Base-by-base conservation (phyloP, 495 filamentous ascomycete genomes). In the Margaritispora aquatica region DNA sequence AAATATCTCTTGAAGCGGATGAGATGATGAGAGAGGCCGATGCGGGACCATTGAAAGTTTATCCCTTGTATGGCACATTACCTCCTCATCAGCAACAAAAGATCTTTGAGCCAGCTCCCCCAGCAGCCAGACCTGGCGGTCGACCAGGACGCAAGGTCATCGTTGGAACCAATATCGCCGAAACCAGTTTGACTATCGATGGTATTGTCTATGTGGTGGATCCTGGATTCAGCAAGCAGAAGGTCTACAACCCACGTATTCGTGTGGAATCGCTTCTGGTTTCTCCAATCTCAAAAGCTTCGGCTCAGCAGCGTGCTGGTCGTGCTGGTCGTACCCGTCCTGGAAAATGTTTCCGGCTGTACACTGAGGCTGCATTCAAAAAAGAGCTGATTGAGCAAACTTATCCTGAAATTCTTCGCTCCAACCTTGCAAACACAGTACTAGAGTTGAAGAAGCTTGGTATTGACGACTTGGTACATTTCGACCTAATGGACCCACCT, bases 121-220 rank as follows among this genome's bases (percentile, higher is more conserved):
- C 81, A 15, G 76, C 92, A 38, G 72, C 81, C 48, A 86, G 74
- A 57, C 81, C 82, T 53, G 91, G 89, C 36, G 95, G 92, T 44
- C 77, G 84, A 19, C 90, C 95, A 0, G 95, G 95, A 22, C 83
- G 95, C n/a, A 99, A 99, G 71, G 86, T 86, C 70, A 93, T 99
- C 63, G 84, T 99, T 26, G 87, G 92, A 3, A 99, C 95, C 52
- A 99, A 99, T 69, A 97, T 99, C 69, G 95, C 95, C 8, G 95
- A 99, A 75, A 99, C 95, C 0, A 90, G 85, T 59, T 84, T 97
- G 69, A 99, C 95, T 38, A 99, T 99, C 54, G 95, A 99, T 69
- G 95, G 95, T 69, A 97, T 99, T 59, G 95, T 99, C 23, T 99
- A 96, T 63, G 95, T 99, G 19, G 92, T 99, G 9, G 95, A 99